Conservation (phyloP, 768 basidiomycete species). For the Chalciporus sphaerocephalus region DNA sequence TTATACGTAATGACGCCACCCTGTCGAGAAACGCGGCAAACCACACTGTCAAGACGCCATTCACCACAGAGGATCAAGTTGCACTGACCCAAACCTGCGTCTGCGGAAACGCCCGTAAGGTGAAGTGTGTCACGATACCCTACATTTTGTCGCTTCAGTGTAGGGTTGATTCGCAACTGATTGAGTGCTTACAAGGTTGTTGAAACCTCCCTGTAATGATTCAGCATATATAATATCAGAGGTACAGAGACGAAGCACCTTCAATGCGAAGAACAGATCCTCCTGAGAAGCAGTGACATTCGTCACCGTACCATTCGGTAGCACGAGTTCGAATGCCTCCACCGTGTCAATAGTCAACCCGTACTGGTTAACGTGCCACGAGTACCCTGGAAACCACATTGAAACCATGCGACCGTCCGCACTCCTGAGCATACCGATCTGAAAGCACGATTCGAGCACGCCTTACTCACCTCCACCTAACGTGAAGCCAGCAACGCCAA, state of each 20-base stretch:
- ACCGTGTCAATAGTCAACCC: conserved; percentile 57
- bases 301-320: conserved; percentile 47
- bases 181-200: conserved; percentile 48
- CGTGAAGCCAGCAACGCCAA: conserved; percentile 56
- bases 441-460: neutral
- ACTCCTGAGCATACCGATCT: neutral
- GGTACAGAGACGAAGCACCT: conserved; percentile 27
- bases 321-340: conserved; percentile 53
- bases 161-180: neutral
- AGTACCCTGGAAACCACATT: conserved; percentile 48
- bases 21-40: conserved; percentile 26
- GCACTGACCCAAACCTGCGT: conserved; percentile 24
- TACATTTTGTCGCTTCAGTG: conserved; percentile 35
- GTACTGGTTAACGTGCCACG: conserved; percentile 59
- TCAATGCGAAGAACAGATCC: conserved; percentile 44
- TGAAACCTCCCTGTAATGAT: conserved; percentile 50
- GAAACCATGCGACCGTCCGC: conserved; percentile 5
- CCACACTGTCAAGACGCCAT: conserved; percentile 3
- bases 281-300: conserved; percentile 32
- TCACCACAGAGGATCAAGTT: neutral
- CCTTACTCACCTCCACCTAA: conserved; percentile 52
- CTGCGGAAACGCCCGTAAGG: conserved; percentile 40
- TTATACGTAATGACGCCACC: conserved; percentile 43
- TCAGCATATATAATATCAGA: neutral
- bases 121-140: conserved; percentile 61